A percentile compares a stretch with the other conserved stretches of the same genome.
Conservation (phyloP, 345 rosid genomes). For the Hypericum perforatum region DNA sequence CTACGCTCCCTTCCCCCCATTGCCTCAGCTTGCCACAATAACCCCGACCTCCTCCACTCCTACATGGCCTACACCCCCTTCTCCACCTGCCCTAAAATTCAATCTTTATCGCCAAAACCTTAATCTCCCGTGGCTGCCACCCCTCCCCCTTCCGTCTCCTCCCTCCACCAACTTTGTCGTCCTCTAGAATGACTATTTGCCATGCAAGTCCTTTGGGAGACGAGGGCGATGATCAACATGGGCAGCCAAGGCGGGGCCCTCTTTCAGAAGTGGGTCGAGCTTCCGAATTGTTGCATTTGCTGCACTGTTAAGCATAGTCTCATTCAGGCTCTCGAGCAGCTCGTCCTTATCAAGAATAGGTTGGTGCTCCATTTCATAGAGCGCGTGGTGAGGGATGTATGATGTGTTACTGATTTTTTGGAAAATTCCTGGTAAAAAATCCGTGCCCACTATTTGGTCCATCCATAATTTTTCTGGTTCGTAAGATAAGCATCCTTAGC, state of each 20-base stretch:
- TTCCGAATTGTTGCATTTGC: conserved; percentile 85
- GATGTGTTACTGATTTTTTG: background rate
- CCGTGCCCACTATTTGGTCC: too few relatives aligned
- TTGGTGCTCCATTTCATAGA: conserved; percentile 5
- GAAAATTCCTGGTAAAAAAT: too few relatives aligned
- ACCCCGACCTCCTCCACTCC: conserved; percentile 74
- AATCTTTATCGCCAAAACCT: conserved; percentile 57
- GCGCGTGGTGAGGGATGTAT: conserved; percentile 1
- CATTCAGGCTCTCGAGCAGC: conserved; percentile 91
- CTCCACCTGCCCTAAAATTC: conserved; percentile 71
- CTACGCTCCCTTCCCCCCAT: conserved; percentile 71
- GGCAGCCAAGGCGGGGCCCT: conserved; percentile 74
- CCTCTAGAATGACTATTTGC: conserved; percentile 50
- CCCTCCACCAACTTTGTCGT: conserved; percentile 59
- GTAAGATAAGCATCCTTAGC: too few relatives aligned
- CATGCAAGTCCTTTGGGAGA: conserved; percentile 66
- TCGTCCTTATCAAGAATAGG: conserved; percentile 76
- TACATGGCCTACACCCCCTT: conserved; percentile 83
- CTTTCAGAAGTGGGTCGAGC: conserved; percentile 94
- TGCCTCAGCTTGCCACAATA: conserved; percentile 78
- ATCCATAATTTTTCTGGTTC: too few relatives aligned
- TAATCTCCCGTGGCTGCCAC: conserved; percentile 87
- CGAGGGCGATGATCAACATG: conserved; percentile 94
- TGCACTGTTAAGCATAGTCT: conserved; percentile 90
- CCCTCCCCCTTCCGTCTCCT: conserved; percentile 46